Conservation (phyloP, 2,329 filamentous ascomycete species). For the Ophiosphaerella narmari region DNA sequence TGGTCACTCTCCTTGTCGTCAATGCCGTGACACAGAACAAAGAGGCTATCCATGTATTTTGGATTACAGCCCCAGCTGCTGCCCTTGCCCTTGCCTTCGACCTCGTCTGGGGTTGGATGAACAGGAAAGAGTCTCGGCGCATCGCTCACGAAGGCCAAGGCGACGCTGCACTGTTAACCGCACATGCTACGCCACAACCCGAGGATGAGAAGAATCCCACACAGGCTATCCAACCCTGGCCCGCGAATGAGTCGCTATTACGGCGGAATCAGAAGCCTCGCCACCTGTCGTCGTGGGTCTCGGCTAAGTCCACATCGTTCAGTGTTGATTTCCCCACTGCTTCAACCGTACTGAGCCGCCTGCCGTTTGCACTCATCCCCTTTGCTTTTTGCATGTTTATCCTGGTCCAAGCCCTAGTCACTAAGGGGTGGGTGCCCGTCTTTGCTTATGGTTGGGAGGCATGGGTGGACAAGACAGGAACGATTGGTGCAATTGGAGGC, state of each 20-base stretch:
- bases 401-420: slow-evolving; percentile 72
- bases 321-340: slow-evolving; percentile 74
- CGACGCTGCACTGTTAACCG: slow-evolving; percentile 51
- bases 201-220: slow-evolving; percentile 1
- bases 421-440: slow-evolving; percentile 74
- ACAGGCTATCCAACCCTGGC: too few species aligned
- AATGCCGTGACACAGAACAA: slow-evolving; percentile 63
- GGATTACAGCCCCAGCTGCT: slow-evolving; percentile 70
- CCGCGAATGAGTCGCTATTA: not conserved
- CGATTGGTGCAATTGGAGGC: slow-evolving; percentile 69
- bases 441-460: slow-evolving; percentile 76
- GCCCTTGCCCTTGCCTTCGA: slow-evolving; percentile 73
- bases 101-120: slow-evolving; percentile 64
- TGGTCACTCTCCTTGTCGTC: slow-evolving; percentile 67
- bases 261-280: slow-evolving; percentile 20
- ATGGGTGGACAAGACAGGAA: slow-evolving; percentile 72
- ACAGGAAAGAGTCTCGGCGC: slow-evolving; percentile 65
- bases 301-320: slow-evolving; percentile 58
- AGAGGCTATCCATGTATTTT: slow-evolving; percentile 62
- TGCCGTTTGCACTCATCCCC: slow-evolving; percentile 70
- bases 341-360: slow-evolving; percentile 65
- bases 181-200: slow-evolving; percentile 38
- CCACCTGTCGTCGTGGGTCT: slow-evolving; percentile 59
- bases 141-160: slow-evolving; percentile 63
- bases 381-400: slow-evolving; percentile 78